Percentiles rank a stretch among this genome's conserved stretches.
Conservation (phyloP, 495 filamentous ascomycete genomes). For the Stereocaulon alpinum region DNA sequence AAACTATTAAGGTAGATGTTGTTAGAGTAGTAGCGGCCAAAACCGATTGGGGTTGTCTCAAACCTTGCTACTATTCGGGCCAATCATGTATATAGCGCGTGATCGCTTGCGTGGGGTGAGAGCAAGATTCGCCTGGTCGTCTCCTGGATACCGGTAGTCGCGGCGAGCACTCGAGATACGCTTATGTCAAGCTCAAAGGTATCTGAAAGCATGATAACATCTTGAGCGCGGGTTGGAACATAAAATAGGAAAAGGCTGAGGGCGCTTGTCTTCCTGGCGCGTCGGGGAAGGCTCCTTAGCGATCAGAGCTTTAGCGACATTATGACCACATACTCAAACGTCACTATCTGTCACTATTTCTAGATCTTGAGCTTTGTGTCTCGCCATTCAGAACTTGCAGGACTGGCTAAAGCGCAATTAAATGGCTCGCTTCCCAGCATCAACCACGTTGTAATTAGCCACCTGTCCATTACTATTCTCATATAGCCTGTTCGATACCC, state of each 20-base stretch:
- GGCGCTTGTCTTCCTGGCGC: slow-evolving; percentile 3
- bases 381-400: neutral
- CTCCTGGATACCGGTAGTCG: slow-evolving; percentile 6
- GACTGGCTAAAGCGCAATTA: neutral
- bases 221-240: neutral
- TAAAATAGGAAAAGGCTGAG: neutral
- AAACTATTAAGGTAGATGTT: slow-evolving; percentile 2
- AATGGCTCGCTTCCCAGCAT: neutral
- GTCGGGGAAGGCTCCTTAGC: neutral
- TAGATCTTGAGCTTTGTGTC: too few relatives aligned
- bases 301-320: neutral
- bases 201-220: slow-evolving; percentile 5
- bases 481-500: too few relatives aligned
- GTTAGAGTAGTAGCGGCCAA: slow-evolving; percentile 6
- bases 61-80: slow-evolving; percentile 9
- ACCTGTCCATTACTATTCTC: too few relatives aligned
- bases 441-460: neutral
- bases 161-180: neutral
- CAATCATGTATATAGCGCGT: slow-evolving; percentile 11
- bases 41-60: slow-evolving; percentile 6
- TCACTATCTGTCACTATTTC: neutral
- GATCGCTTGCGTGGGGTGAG: slow-evolving; percentile 13
- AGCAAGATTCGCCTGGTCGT: slow-evolving; percentile 3
- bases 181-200: neutral
- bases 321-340: neutral